Base-by-base conservation (phyloP, 2,329 filamentous ascomycete species). In the Trichophyton simii region DNA sequence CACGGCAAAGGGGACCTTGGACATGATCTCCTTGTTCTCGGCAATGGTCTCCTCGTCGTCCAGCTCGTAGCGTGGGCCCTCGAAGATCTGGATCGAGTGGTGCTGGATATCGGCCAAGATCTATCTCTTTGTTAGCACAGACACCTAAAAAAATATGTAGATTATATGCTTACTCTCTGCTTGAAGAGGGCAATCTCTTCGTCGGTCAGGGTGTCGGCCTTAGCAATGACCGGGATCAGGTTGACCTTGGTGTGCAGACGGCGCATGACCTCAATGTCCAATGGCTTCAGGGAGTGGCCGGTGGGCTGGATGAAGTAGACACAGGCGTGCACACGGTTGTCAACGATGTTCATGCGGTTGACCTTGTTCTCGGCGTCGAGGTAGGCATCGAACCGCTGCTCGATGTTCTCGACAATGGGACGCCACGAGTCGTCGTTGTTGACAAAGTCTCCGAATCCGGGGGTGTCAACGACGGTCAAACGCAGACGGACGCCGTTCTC, bases 341-440 rank as follows among this genome's bases (percentile, higher is more conserved):
- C 94, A 65, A 99, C 88, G 76, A 97, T 97, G 83, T 99, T 99
- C 87, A 96, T 96, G 71, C 94, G 90, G 83, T 99, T 99, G 76
- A 99, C 91, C 85, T 97, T 99, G 86, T 99, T 99, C 84, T 99
- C 94, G 54, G 94, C 92, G 78, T 99, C 94, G 63, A 99, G 83
- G 77, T 97, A 99, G 60, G 94, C 91, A 77, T 99, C 94, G 73
- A 94, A 99, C 69, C 94, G 89, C 83, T 96, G 91, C 82, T 99
- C 94, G 72, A 99, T 97, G 82, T 97, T 97, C 82, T 99, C 94
- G 70, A 96, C 87, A 78, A 99, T 99, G 62, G 94, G 94, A 72
- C 94, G 86, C 94, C 94, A 99, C 31, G 94, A 99, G 78, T 97
- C 94, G 71, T 97, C 94, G 74, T 99, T 99, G 87, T 99, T 99